Evolutionary conservation across 192 early-diverging fungal species (phyloP).

Genomic region (Geranomyces michiganensis): DNA sequence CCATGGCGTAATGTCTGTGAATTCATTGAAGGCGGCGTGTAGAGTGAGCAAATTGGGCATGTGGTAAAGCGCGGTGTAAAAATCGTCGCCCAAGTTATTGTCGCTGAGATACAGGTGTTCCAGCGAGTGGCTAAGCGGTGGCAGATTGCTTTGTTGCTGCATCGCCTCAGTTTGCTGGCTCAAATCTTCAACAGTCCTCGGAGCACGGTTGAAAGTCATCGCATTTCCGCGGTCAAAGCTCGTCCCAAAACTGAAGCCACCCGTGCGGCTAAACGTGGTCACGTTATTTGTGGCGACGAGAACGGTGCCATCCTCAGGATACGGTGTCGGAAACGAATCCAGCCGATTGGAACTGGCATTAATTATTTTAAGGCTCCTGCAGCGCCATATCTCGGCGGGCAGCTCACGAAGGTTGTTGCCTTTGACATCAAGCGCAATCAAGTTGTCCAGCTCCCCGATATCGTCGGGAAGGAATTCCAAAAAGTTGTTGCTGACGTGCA

Average conservation of each 20-base stretch:
- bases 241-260: conserved; percentile 17
- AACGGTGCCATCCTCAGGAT: conserved; percentile 35
- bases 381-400: conserved; percentile 44
- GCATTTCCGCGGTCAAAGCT: not conserved
- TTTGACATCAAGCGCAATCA: conserved; percentile 76
- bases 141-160: conserved; percentile 29
- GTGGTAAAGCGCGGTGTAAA: conserved; percentile 72
- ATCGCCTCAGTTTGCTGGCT: not conserved
- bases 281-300: not conserved
- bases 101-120: conserved; percentile 74
- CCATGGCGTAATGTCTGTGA: conserved; percentile 80
- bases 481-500: conserved; percentile 33
- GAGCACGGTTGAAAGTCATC: not conserved
- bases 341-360: conserved; percentile 83
- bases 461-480: conserved; percentile 58
- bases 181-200: not conserved
- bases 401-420: conserved; percentile 75
- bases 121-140: conserved; percentile 62
- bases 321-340: conserved; percentile 77
- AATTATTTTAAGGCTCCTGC: conserved; percentile 65
- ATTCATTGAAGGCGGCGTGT: conserved; percentile 80
- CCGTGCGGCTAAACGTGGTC: conserved; percentile 6
- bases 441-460: conserved; percentile 58
- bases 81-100: conserved; percentile 80
- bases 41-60: conserved; percentile 76